Conservation (phyloP, 257 asterid species). For the Salvia rosmarinus region DNA sequence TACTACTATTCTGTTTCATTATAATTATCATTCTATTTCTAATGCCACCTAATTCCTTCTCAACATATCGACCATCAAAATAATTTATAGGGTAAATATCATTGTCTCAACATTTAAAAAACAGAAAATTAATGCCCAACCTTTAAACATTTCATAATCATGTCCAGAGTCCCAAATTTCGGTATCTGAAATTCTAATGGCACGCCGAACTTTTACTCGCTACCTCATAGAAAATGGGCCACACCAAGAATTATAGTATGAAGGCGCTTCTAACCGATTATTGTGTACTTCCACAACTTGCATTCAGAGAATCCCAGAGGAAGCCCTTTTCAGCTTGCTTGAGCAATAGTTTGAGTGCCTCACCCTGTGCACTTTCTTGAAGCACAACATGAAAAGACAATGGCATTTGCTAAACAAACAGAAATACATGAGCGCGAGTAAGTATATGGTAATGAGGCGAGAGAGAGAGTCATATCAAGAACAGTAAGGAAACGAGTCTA, state of each 20-base stretch:
- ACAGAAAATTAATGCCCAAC: too few species aligned
- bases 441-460: not conserved
- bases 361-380: constrained; percentile 43
- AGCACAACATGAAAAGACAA: constrained; percentile 48
- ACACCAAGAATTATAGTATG: not conserved
- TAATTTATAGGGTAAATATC: too few species aligned
- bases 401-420: constrained; percentile 59
- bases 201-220: too few species aligned
- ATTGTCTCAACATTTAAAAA: too few species aligned
- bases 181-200: too few species aligned
- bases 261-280: constrained; percentile 1
- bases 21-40: too few species aligned
- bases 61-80: too few species aligned
- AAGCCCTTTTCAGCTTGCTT: constrained; percentile 49
- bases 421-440: not conserved
- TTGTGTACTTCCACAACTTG: constrained; percentile 11
- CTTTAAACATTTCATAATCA: too few species aligned
- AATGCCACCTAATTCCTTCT: too few species aligned
- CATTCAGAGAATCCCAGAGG: constrained; percentile 57
- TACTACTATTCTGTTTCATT: too few species aligned
- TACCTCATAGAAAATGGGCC: too few species aligned
- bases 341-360: constrained; percentile 47
- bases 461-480: not conserved
- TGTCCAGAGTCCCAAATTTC: too few species aligned
- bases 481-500: constrained; percentile 28